Evolutionary conservation across 306 rosid species (phyloP).

Genomic region (Rosa rugosa): DNA sequence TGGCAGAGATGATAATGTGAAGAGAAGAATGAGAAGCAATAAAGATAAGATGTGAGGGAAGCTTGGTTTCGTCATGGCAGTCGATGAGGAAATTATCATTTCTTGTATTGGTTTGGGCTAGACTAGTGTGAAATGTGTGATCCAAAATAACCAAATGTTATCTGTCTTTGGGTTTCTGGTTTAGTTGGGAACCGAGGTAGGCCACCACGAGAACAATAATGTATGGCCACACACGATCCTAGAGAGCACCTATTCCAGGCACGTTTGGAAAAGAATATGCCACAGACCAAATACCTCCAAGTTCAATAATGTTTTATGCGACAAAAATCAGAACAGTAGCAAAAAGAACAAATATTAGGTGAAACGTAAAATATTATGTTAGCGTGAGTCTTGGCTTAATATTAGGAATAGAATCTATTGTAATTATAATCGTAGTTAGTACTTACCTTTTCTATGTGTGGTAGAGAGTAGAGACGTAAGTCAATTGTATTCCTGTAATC

Average conservation of each 20-base stretch:
- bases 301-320: not conserved
- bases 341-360: not conserved
- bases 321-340: not conserved
- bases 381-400: no score
- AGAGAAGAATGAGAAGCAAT: not conserved
- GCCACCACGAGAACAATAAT: not conserved
- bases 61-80: constrained; percentile 1
- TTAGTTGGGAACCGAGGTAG: not conserved
- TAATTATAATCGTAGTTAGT: no score
- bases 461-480: no score
- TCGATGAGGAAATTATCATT: not conserved
- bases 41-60: not conserved
- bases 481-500: no score
- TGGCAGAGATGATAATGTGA: not conserved
- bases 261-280: not conserved
- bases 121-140: not conserved
- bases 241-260: not conserved
- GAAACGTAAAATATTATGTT: not conserved
- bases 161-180: not conserved
- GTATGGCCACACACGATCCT: not conserved
- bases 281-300: not conserved
- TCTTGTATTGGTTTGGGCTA: not conserved
- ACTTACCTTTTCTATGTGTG: no score
- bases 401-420: no score
- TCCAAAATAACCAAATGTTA: not conserved